Percentiles rank a stretch among this genome's conserved stretches.
Conservation (phyloP, 768 basidiomycete genomes). For the Boletus reticuloceps region DNA sequence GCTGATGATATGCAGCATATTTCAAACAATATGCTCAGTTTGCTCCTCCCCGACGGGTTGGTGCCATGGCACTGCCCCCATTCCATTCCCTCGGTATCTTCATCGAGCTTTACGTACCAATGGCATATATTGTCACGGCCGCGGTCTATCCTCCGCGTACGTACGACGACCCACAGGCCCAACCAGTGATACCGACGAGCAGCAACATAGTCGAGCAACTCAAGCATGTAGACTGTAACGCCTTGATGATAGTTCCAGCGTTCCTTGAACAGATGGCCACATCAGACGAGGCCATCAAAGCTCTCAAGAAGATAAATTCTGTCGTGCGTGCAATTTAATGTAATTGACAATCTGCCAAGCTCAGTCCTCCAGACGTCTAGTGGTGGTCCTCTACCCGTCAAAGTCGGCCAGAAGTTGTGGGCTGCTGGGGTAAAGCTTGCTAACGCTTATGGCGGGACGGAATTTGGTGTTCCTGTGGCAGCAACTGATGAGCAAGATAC, state of each 20-base stretch:
- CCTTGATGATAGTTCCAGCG: conserved; percentile 36
- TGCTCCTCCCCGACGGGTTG: conserved; percentile 18
- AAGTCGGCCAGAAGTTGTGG: conserved; percentile 33
- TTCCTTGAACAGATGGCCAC: conserved; percentile 38
- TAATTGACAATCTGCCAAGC: too few species aligned
- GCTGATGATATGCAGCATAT: conserved; percentile 2
- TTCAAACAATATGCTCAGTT: not conserved
- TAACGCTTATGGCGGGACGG: conserved; percentile 38
- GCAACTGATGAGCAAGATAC: conserved; percentile 2
- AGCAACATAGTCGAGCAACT: conserved; percentile 39
- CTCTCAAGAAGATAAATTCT: conserved; percentile 23
- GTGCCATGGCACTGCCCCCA: conserved; percentile 25
- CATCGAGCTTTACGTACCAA: conserved; percentile 15
- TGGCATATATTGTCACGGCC: conserved; percentile 13
- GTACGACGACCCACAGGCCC: conserved; percentile 12
- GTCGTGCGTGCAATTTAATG: conserved; percentile 26
- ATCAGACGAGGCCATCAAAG: conserved; percentile 21
- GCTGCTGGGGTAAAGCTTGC: conserved; percentile 33
- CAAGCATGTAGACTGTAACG: conserved; percentile 25
- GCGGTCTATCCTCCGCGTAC: conserved; percentile 30
- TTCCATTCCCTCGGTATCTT: conserved; percentile 26
- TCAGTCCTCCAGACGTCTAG: conserved; percentile 30
- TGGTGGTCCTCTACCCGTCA: conserved; percentile 38
- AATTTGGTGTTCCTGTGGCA: conserved; percentile 16
- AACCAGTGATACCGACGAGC: conserved; percentile 38